Conservation (phyloP, 805 yeast species). For the Metschnikowia continentalis region DNA sequence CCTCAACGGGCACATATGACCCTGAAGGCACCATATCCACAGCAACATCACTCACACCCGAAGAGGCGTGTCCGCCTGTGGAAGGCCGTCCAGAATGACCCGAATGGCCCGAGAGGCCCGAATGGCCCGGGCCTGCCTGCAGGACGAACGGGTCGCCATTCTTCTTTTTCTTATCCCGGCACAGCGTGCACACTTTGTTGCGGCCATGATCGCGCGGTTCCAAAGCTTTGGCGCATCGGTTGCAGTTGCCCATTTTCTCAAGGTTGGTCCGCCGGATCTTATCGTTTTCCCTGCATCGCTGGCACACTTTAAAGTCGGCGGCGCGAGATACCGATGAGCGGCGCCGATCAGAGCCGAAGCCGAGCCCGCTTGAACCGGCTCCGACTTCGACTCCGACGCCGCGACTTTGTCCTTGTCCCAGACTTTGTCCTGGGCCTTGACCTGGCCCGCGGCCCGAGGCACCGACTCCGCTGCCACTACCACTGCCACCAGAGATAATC, state of each 20-base stretch:
- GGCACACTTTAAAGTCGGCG: slow-evolving; percentile 55
- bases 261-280: slow-evolving; percentile 51
- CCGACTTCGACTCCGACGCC: no score
- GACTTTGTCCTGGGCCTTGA: no score
- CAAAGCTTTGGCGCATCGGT: slow-evolving; percentile 54
- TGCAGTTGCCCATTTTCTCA: slow-evolving; percentile 57
- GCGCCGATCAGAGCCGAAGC: slow-evolving; percentile 11
- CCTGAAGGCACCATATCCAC: slow-evolving; percentile 9
- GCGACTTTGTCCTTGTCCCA: no score
- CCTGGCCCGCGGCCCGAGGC: no score
- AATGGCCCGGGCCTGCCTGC: background rate
- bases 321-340: slow-evolving; percentile 20
- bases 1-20: slow-evolving; percentile 13
- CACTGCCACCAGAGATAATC: slow-evolving; percentile 17
- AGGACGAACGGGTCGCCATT: slow-evolving; percentile 8
- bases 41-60: background rate
- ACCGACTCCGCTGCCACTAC: no score
- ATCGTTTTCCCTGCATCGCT: slow-evolving; percentile 60
- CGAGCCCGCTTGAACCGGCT: no score
- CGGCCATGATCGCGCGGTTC: slow-evolving; percentile 44
- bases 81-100: no score
- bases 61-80: no score
- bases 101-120: background rate
- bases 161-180: slow-evolving; percentile 53
- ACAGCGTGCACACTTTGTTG: slow-evolving; percentile 52